Evolutionary conservation across 2,329 filamentous ascomycete species (phyloP), one percentile per base, ranked within the genome.

Genomic region (Nemania serpens): DNA sequence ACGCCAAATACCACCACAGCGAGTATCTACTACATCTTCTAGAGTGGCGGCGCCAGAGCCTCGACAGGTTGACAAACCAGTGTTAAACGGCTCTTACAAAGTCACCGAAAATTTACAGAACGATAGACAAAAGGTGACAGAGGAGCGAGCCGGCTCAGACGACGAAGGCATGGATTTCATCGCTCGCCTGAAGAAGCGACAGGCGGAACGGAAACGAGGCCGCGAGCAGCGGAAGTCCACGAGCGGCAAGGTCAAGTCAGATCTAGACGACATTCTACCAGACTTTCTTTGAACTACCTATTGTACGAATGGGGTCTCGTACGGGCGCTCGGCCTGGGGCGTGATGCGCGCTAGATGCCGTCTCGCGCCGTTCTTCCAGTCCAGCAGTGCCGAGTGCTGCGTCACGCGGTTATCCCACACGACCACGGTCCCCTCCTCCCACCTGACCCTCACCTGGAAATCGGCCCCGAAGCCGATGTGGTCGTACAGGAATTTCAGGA

Each of bases 361-460:
- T 60, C 92, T 81, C 75, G 91, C 86, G 2, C 91, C 91, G 72
- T 86, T 86, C 68, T 89, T 85, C 91, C 91, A 96, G 74, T 96
- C 91, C 3, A 94, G 79, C 41, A 94, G 78, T 1, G 91, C 91
- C 6, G 89, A 89, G 75, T 96, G 91, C 67, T 87, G 84, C 10
- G 90, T 93, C 0, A 93, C 85, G 34, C 91, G 82, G 78, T 94
- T 95, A 74, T 95, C 91, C 91, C 91, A 96, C 0, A 94, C 87
- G 1, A 95, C 90, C 1, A 96, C 91, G 0, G 90, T 94, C n/a
- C 86, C 84, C 45, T 86, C 81, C 68, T 87, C 86, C 91, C 91
- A 96, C 74, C 88, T 90, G 51, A 96, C 82, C 22, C 90, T 84
- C 5, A 82, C 82, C 68, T 93, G 90, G 73, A 92, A 85, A 71